These are phyloP conservation scores for Pyrus pyrifolia DNA, from an alignment of 306 rosid species.

Conservation along the genomic window DNA sequence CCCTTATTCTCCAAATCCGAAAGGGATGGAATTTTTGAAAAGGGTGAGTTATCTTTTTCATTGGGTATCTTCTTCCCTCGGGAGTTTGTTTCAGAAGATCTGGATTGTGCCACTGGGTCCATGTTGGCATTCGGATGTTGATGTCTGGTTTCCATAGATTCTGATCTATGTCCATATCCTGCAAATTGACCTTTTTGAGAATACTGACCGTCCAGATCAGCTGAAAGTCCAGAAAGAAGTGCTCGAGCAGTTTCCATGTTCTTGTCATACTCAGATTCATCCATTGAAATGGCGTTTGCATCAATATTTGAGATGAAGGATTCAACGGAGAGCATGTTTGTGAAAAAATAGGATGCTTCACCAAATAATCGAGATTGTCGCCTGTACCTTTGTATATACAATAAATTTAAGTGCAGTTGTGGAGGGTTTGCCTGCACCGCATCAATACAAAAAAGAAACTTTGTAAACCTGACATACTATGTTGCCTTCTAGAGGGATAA, in stretches of 20 bases:
- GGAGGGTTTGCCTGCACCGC: constrained; percentile 93
- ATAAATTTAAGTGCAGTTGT: constrained; percentile 82
- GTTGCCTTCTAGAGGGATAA: background rate
- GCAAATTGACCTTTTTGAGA: constrained; percentile 36
- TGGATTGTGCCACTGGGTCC: constrained; percentile 30
- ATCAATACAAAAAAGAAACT: constrained; percentile 14
- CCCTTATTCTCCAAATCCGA: constrained; percentile 90
- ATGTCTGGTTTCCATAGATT: constrained; percentile 24
- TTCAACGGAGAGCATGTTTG: constrained; percentile 91
- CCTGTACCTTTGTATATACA: constrained; percentile 89
- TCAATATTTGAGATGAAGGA: constrained; percentile 86
- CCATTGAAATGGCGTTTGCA: constrained; percentile 90
- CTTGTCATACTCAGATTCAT: constrained; percentile 75
- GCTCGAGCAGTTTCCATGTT: constrained; percentile 91
- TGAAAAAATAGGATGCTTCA: constrained; percentile 88
- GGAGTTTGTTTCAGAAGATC: constrained; percentile 38
- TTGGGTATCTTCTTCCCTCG: constrained; percentile 32
- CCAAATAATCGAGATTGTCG: constrained; percentile 67
- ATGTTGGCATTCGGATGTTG: constrained; percentile 33
- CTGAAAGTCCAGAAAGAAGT: constrained; percentile 72
- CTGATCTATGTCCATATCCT: constrained; percentile 34
- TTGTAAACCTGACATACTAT: background rate
- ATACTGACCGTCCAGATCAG: constrained; percentile 40
- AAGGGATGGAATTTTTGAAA: constrained; percentile 63
- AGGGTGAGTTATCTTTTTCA: constrained; percentile 31